Base-by-base conservation (phyloP, 768 basidiomycete species). In the Sistotremastrum suecicum region DNA sequence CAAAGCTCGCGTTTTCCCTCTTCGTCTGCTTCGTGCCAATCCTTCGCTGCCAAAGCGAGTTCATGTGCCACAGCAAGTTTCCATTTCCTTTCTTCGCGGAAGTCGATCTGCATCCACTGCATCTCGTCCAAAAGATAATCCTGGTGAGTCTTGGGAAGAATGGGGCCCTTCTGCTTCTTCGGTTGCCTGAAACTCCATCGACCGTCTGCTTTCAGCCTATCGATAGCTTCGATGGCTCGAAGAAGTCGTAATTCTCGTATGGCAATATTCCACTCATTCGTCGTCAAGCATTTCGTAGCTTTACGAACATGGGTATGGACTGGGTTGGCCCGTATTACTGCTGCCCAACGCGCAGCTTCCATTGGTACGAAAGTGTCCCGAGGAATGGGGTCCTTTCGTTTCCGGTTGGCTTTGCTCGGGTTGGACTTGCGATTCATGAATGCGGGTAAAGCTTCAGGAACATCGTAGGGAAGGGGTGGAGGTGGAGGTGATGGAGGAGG, bases 71-170 rank as follows among this genome's bases (percentile, higher is more conserved):
- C 58, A 2, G 81, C 80, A 38, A 83, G 64, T 60, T 98, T 98
- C 91, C 91, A 98, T 54, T 74, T 78, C 37, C 86, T 72, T 57
- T 99, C 95, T 61, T 98, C 92, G 12, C 86, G 79, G 53, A 95
- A 97, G 59, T 99, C 95, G 35, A 76, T 75, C 30, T 88, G 83
- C 76, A 99, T 83, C 95, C 95, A 99, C 75, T 83, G 89, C 90
- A 97, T 90, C 63, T 99, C 95, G 50, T 98, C 94, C 61, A 99
- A 63, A 34, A 99, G 68, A 61, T 91, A 85, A 59, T 98, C 95
- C 89, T 89, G 92, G 56, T 97, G 90, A 1, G 82, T 77, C 63
- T 92, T 95, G 2, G 69, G 66, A 42, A 80, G 53, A 20, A 81
- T 78, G 11, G 90, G 71, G 31, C 78, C 83, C 48, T 85, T 72